phyloP scores from a whole-genome alignment of 441 rosid genomes.

The Arabidopsis lyrata region DNA sequence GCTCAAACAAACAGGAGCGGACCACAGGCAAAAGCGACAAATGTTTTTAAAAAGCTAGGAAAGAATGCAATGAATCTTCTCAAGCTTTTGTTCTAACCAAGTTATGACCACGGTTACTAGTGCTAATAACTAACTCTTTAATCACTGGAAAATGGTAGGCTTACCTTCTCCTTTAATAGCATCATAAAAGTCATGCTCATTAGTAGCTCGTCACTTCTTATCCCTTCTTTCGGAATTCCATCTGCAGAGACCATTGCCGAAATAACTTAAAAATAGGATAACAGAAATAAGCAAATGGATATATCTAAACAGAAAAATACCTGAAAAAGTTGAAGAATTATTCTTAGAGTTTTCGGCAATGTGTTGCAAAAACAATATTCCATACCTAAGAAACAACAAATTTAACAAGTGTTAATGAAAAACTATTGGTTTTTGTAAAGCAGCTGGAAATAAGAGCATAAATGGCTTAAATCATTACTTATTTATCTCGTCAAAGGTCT shows the following conservation, averaged over 20 bases:
- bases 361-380: conserved; percentile 67
- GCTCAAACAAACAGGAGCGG: conserved; percentile 13
- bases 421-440: background rate
- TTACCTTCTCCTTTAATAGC: conserved; percentile 71
- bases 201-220: conserved; percentile 62
- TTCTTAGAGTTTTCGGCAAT: conserved; percentile 60
- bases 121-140: background rate
- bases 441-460: conserved; percentile 11
- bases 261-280: conserved; percentile 7
- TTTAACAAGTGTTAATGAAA: conserved; percentile 2
- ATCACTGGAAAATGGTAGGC: conserved; percentile 20
- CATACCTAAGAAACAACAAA: conserved; percentile 48
- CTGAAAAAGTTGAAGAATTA: conserved; percentile 63
- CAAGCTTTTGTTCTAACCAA: background rate
- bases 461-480: conserved; percentile 51
- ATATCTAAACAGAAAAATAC: conserved; percentile 41
- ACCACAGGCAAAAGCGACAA: background rate
- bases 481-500: conserved; percentile 72
- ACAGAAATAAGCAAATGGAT: background rate
- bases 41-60: background rate
- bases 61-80: background rate
- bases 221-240: conserved; percentile 86
- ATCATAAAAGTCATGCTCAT: conserved; percentile 62
- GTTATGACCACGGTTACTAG: background rate
- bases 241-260: conserved; percentile 54